Percentiles rank a stretch among this genome's conserved stretches.
Evolutionary conservation across 1,139 yeast genomes (phyloP).

Genomic region (Hansenula sp.): DNA sequence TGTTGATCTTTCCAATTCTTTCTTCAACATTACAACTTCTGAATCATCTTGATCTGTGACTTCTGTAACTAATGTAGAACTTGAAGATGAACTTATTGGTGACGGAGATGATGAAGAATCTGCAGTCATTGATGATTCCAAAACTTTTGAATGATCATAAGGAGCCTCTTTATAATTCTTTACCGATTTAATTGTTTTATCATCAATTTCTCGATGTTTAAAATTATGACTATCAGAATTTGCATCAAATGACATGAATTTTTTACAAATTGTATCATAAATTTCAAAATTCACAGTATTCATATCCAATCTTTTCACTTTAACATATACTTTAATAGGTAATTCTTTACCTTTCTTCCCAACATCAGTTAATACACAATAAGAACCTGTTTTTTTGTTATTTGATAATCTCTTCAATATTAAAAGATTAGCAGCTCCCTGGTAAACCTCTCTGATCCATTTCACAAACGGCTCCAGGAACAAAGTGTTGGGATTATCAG

Average conservation of each 20-base stretch:
- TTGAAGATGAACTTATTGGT: not conserved
- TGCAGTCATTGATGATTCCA: not conserved
- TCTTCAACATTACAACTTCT: not conserved
- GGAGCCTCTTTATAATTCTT: not conserved
- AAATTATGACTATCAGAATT: not conserved
- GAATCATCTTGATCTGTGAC: not conserved
- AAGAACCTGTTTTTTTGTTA: not conserved
- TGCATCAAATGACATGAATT: not conserved
- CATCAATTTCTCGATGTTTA: not conserved
- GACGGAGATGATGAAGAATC: not conserved
- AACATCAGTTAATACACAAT: conserved; percentile 4
- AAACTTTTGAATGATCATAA: not conserved
- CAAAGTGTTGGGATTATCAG: not conserved
- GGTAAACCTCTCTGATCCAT: conserved; percentile 6
- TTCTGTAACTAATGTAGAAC: not conserved
- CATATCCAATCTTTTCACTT: not conserved
- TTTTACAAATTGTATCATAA: not conserved
- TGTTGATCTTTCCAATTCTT: not conserved
- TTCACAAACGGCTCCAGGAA: conserved; percentile 4
- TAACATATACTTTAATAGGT: not conserved
- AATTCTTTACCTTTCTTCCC: conserved; percentile 4
- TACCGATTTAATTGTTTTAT: not conserved
- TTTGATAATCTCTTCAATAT: not conserved
- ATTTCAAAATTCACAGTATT: not conserved
- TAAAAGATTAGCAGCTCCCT: not conserved